These are phyloP conservation scores for Cryptosporidium canis DNA, from an alignment of 169 alveolate species.

Conservation along the genomic window DNA sequence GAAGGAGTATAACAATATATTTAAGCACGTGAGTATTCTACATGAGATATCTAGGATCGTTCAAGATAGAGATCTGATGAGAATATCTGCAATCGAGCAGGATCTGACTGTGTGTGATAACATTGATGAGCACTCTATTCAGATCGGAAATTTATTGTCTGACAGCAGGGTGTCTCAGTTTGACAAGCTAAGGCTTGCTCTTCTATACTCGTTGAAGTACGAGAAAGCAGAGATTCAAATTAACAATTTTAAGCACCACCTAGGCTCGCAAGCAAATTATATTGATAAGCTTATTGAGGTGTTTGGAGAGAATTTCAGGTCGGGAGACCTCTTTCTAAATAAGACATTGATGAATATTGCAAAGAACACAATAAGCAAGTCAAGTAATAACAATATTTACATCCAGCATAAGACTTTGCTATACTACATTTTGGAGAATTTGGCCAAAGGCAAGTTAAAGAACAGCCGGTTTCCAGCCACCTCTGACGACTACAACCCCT, in stretches of 20 bases:
- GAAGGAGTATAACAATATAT: slow-evolving; percentile 87
- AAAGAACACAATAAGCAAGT: slow-evolving; percentile 82
- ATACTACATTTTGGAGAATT: slow-evolving; percentile 82
- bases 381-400: slow-evolving; percentile 87
- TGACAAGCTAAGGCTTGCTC: slow-evolving; percentile 86
- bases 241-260: slow-evolving; percentile 78
- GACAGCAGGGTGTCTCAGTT: slow-evolving; percentile 80
- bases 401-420: slow-evolving; percentile 90
- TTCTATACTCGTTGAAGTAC: slow-evolving; percentile 87
- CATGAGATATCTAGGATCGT: slow-evolving; percentile 88
- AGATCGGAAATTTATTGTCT: slow-evolving; percentile 80
- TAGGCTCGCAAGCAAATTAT: slow-evolving; percentile 77
- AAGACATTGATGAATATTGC: slow-evolving; percentile 85
- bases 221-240: slow-evolving; percentile 87
- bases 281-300: slow-evolving; percentile 85
- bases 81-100: slow-evolving; percentile 88
- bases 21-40: slow-evolving; percentile 91
- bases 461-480: slow-evolving; percentile 84
- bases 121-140: slow-evolving; percentile 83
- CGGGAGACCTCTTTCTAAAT: slow-evolving; percentile 86
- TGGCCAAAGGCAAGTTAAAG: slow-evolving; percentile 85
- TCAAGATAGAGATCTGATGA: slow-evolving; percentile 86
- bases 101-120: slow-evolving; percentile 86
- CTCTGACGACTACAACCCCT: slow-evolving; percentile 71
- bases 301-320: slow-evolving; percentile 85